phyloP scores from a whole-genome alignment of 139 green algal species.

The Raphidocelis subcapitata region DNA sequence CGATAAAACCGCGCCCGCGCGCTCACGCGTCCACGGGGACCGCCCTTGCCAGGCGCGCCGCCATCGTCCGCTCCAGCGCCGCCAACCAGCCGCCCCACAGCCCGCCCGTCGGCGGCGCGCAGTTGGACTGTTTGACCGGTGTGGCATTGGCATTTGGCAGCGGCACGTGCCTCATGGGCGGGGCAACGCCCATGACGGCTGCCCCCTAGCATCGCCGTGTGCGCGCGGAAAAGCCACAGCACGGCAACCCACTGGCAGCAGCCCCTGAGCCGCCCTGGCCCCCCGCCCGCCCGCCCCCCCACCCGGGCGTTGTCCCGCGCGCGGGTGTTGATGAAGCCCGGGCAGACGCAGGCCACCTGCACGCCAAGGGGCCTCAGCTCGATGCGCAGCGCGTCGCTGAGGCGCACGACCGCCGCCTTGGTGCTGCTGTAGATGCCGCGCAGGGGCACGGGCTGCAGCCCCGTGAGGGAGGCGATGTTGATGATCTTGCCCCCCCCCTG shows the following conservation, averaged over 20 bases:
- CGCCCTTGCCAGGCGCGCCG: constrained; percentile 9
- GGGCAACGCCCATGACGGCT: too few relatives aligned
- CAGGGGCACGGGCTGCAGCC: constrained; percentile 8
- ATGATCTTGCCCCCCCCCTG: constrained; percentile 18
- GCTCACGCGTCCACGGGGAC: constrained; percentile 9
- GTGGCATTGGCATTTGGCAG: neutral
- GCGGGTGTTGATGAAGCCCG: constrained; percentile 23
- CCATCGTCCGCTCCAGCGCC: constrained; percentile 9
- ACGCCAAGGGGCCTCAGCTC: constrained; percentile 11
- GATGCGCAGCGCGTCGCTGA: constrained; percentile 17
- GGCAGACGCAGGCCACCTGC: constrained; percentile 22
- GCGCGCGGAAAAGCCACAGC: too few relatives aligned
- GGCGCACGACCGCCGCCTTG: constrained; percentile 24
- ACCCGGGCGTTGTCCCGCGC: constrained; percentile 14
- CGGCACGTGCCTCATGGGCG: neutral
- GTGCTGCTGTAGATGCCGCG: constrained; percentile 22
- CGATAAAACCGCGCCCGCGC: too few relatives aligned
- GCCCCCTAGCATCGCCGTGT: too few relatives aligned
- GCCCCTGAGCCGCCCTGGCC: too few relatives aligned
- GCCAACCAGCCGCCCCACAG: constrained; percentile 13
- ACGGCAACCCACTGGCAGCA: too few relatives aligned
- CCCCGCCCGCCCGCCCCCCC: too few relatives aligned
- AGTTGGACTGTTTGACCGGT: neutral
- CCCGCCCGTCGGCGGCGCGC: neutral
- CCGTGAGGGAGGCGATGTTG: constrained; percentile 20